Base-by-base conservation (phyloP, 176 grass and related monocot genomes). In the Oryza nivara region DNA sequence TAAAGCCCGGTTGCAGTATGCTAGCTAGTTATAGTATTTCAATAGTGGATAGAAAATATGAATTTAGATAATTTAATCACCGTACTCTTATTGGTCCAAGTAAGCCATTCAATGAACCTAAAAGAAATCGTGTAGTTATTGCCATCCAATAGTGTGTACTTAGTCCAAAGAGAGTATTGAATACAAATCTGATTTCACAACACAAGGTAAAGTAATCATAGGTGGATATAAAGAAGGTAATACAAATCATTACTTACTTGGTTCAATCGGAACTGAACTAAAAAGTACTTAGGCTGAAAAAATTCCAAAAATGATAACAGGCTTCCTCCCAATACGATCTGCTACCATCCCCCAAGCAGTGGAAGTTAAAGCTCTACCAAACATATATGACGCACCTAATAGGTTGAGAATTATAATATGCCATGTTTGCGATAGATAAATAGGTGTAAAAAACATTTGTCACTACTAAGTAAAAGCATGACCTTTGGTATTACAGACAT, bases 381-480 rank as follows among this genome's bases (percentile, higher is more conserved):
- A 47, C 96, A 98, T 98, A 78, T 95, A 98, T 36, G 96, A 84
- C 83, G 93, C 89, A 85, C 96, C 96, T 98, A 85, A 87, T 30
- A 76, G 38, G 6, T 40, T 40, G 6, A 89, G 67, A 17, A 92
- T 63, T 65, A 11, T 67, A n/a, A 82, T 36, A 11, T 15, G 17
- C 6, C 7, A 52, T 14, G 15, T 52, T 52, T 52, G 49, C 4
- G 4, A 15, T 28, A 22, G 1, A 78, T 69, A 15, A 92, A 17
- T 73, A 2, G 3, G 0, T 49, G 13, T 49, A 49, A 49, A 25
- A 73, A 79, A 43, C 13, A 13, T 70, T 9, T 36, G 14, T 19
- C 63, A 75, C 8, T 52, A 52, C 15, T 14, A 14, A 30, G 13
- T 49, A 11, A 2, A 9, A 49, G 47, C 3, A 11, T 14, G 47